Percentiles rank a stretch among this genome's conserved stretches.
Evolutionary conservation across 345 rosid genomes (phyloP).

Genomic region (Mangifera indica): DNA sequence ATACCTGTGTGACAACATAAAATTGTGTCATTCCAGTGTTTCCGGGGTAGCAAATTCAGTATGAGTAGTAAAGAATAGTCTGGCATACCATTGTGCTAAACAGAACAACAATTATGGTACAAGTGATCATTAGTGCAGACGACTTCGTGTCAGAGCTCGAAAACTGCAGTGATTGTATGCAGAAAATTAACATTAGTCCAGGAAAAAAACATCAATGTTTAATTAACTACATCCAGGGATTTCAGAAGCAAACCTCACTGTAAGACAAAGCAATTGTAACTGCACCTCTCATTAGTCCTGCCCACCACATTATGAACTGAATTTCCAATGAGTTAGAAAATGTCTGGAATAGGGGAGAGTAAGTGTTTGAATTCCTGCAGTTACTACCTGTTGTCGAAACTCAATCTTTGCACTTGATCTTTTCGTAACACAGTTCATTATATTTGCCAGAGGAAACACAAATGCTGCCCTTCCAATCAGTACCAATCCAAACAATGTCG

Average conservation of each 20-base stretch:
- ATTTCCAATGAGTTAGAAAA: slow-evolving; percentile 23
- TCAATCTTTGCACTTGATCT: slow-evolving; percentile 33
- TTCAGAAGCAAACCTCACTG: slow-evolving; percentile 34
- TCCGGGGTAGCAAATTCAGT: background rate
- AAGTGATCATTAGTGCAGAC: slow-evolving; percentile 50
- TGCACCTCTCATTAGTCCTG: slow-evolving; percentile 80
- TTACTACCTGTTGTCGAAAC: slow-evolving; percentile 52
- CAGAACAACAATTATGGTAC: slow-evolving; percentile 61
- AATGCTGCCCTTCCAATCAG: slow-evolving; percentile 67
- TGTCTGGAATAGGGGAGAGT: background rate
- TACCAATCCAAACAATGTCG: slow-evolving; percentile 45
- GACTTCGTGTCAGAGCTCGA: slow-evolving; percentile 2
- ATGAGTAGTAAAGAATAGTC: background rate
- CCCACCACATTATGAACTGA: slow-evolving; percentile 82
- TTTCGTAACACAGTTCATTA: slow-evolving; percentile 37
- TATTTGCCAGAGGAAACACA: slow-evolving; percentile 54
- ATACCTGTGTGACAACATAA: slow-evolving; percentile 36
- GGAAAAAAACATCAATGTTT: background rate
- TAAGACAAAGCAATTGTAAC: slow-evolving; percentile 68
- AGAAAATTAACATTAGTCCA: slow-evolving; percentile 8
- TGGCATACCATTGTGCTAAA: slow-evolving; percentile 62
- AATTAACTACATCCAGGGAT: background rate
- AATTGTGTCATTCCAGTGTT: background rate
- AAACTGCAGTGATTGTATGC: slow-evolving; percentile 43
- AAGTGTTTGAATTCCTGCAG: background rate